Conservation (phyloP, 2,329 filamentous ascomycete genomes). For the Simplicillium aogashimaense region DNA sequence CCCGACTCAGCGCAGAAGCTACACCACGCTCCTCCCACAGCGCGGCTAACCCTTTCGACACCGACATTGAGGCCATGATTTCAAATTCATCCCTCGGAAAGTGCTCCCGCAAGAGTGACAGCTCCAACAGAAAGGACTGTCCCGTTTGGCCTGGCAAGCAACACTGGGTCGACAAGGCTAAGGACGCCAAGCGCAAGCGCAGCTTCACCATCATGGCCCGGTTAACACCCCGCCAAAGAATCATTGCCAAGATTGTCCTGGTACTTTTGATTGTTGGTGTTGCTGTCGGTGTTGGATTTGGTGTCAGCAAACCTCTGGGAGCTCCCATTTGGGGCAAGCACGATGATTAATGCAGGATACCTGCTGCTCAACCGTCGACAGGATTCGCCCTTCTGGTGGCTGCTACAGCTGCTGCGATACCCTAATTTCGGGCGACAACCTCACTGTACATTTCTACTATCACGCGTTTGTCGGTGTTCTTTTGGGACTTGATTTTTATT, state of each 20-base stretch:
- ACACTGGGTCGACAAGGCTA: constrained; percentile 50
- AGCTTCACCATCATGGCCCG: constrained; percentile 43
- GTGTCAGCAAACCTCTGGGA: constrained; percentile 49
- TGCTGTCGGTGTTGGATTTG: constrained; percentile 47
- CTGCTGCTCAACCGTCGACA: not conserved
- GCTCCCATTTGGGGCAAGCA: constrained; percentile 46
- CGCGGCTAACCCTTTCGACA: constrained; percentile 42
- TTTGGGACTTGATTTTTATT: too few relatives aligned
- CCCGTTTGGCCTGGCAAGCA: constrained; percentile 51
- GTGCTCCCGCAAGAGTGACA: constrained; percentile 13
- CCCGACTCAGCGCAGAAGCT: constrained; percentile 26
- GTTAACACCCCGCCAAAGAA: constrained; percentile 42
- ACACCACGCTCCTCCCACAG: constrained; percentile 32
- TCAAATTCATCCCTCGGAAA: constrained; percentile 25
- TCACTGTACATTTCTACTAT: too few relatives aligned
- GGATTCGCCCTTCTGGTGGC: too few relatives aligned
- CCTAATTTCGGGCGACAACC: too few relatives aligned
- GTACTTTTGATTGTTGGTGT: constrained; percentile 40
- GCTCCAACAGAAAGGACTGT: constrained; percentile 32
- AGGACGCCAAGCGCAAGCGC: constrained; percentile 41
- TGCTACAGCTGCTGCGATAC: too few relatives aligned
- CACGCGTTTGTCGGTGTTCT: too few relatives aligned
- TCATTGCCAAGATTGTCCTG: constrained; percentile 45
- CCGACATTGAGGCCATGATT: constrained; percentile 45
- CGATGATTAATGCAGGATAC: constrained; percentile 8